phyloP scores from a whole-genome alignment of 192 early-diverging fungal genomes.

The Piromyces sp. region DNA sequence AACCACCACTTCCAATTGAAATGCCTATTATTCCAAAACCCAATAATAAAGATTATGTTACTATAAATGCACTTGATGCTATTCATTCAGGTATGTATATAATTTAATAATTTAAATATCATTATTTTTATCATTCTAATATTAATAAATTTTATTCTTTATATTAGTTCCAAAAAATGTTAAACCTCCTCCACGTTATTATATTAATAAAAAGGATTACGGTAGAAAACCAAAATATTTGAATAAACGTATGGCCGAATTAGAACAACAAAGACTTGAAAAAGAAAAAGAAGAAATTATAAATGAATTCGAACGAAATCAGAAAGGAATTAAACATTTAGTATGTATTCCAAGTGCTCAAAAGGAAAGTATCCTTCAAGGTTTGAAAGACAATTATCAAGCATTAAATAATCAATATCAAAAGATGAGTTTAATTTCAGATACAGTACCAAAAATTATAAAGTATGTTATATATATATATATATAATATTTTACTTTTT shows the following conservation, averaged over 20 bases:
- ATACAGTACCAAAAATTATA: neutral
- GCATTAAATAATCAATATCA: neutral
- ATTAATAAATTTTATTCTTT: too few species aligned
- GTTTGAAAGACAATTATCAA: neutral
- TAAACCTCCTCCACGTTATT: neutral
- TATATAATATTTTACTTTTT: too few species aligned
- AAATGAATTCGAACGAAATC: neutral
- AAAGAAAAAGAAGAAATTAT: neutral
- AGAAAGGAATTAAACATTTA: neutral
- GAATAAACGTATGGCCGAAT: neutral
- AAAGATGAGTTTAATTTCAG: neutral
- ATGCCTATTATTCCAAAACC: neutral
- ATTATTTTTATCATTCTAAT: too few species aligned
- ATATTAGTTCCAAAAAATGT: neutral
- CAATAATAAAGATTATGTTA: neutral
- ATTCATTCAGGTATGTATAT: neutral
- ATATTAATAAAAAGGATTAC: neutral
- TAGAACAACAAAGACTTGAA: neutral
- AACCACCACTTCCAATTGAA: neutral
- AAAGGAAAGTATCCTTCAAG: neutral
- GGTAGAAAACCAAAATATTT: neutral
- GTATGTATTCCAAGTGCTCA: neutral
- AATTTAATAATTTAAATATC: too few species aligned
- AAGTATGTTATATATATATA: neutral
- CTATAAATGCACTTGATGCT: neutral